These are phyloP conservation scores for Nicotiana otophora DNA, from an alignment of 257 asterid genomes.

Conservation along the genomic window DNA sequence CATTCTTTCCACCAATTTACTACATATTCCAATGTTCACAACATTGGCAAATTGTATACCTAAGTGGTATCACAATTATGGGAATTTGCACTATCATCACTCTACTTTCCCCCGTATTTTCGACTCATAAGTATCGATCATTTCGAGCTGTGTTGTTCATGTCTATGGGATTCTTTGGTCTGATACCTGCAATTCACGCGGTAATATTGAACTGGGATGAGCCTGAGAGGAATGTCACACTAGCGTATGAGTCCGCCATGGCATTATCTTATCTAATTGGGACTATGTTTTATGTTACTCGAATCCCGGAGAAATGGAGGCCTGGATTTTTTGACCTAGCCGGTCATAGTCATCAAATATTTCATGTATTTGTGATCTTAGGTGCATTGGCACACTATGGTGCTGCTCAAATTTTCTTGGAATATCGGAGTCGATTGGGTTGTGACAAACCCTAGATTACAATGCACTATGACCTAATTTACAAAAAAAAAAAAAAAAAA, in stretches of 20 bases:
- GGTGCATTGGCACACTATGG: conserved; percentile 96
- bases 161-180: conserved; percentile 84
- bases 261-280: conserved; percentile 68
- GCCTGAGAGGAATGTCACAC: conserved; percentile 52
- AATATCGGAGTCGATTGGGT: conserved; percentile 38
- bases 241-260: conserved; percentile 68
- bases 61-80: conserved; percentile 57
- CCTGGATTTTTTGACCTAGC: conserved; percentile 92
- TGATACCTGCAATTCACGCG: conserved; percentile 70
- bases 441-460: conserved; percentile 24
- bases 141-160: conserved; percentile 67
- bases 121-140: conserved; percentile 51
- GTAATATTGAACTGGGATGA: conserved; percentile 60
- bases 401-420: conserved; percentile 73
- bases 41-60: conserved; percentile 73
- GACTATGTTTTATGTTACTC: conserved; percentile 53
- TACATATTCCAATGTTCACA: conserved; percentile 86
- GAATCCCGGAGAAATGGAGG: conserved; percentile 81
- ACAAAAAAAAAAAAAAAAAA: neutral
- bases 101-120: conserved; percentile 61
- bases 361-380: conserved; percentile 76
- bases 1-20: conserved; percentile 93
- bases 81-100: conserved; percentile 61
- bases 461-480: neutral
- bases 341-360: conserved; percentile 95